Evolutionary conservation across 495 filamentous ascomycete species (phyloP), one percentile per base, ranked within the genome.

Genomic region (Paragyromitra xinjiangensis): DNA sequence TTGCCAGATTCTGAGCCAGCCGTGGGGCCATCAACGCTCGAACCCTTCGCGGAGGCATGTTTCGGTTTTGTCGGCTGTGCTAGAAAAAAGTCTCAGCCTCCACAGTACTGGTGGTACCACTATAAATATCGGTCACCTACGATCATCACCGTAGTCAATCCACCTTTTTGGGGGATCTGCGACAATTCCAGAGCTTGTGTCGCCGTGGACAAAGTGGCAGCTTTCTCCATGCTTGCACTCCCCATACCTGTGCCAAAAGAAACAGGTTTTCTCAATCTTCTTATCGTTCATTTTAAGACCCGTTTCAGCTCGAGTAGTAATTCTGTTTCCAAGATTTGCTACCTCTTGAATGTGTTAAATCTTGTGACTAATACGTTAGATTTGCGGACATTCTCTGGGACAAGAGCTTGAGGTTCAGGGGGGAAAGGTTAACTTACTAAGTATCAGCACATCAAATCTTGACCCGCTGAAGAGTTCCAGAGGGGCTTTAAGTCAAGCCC

Each of bases 91-190:
- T 72, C 59, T 73, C 22, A 73, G 63, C n/a, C 19, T 48, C 5
- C 12, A 29, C 11, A 14, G n/a, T 9, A n/a, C 16, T 56, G 26
- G 29, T 34, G 64, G 19, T n/a, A 62, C 24, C 19, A n/a, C 34
- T 34, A 34, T 34, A 34, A 44, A 22, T 5, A 65, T 22, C 44
- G 56, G 3, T n/a, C 12, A 72, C 68, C 50, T 59, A 77, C 74
- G 26, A 44, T 56, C 62, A 26, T 77, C 74, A 4, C 44, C 44
- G 58, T 77, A 77, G 62, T 73, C 51, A 24, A 50, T 50, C 74
- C 74, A 77, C 11, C 48, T 37, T 39, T 34, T 73, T 1, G 74
- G 74, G 9, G 74, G 74, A 29, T 73, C 74, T 45, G 74, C 74
- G 9, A 77, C 12, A 16, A 61, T 42, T 12, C 39, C 59, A 19